Base-by-base conservation (phyloP, 2,329 filamentous ascomycete species). In the Exophiala xenobiotica region DNA sequence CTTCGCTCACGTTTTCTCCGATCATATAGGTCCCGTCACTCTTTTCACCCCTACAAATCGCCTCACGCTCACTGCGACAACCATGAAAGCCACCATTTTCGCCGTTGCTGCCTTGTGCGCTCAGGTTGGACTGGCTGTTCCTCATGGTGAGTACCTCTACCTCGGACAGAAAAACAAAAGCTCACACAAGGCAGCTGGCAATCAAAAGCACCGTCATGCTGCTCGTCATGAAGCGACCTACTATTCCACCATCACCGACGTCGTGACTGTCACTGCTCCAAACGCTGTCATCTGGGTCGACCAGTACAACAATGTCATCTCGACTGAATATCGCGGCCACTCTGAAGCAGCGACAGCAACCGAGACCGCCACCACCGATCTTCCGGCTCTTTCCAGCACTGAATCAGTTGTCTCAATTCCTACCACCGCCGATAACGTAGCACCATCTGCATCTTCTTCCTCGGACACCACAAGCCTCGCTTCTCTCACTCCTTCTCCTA, bases 211-310 rank as follows among this genome's bases (percentile, higher is more conserved):
- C 24, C 53, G 37, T 38, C 56, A 51, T 43, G 18, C 46, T 22
- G 44, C 45, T 22, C 53, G 51, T 27, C 43, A 44, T n/a, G 33
- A 39, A 4, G 16, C 35, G 9, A 55, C 54, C 33, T 33, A 54
- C 8, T 40, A 46, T 33, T 41, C 45, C 19, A 54, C 52, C 6
- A 46, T 57, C 29, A 56, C 52, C 27, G 50, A 53, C 20, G 39
- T 55, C 37, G 49, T 54, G n/a, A 56, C 55, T 9, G 35, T 57
- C 31, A 57, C 51, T n/a, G 52, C 56, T 23, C 45, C 50, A 11
- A 56, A 55, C 38, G 57, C 77, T 18, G 65, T 83, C 22, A 75
- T 86, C 61, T 86, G 79, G 67, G 79, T 86, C 39, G 76, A 87
- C 62, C 68, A 78, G 57, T 65, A 77, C 51, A 81, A 81, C 49